These are phyloP conservation scores for Candida glaebosa DNA, from an alignment of 805 yeast genomes.

Conservation along the genomic window DNA sequence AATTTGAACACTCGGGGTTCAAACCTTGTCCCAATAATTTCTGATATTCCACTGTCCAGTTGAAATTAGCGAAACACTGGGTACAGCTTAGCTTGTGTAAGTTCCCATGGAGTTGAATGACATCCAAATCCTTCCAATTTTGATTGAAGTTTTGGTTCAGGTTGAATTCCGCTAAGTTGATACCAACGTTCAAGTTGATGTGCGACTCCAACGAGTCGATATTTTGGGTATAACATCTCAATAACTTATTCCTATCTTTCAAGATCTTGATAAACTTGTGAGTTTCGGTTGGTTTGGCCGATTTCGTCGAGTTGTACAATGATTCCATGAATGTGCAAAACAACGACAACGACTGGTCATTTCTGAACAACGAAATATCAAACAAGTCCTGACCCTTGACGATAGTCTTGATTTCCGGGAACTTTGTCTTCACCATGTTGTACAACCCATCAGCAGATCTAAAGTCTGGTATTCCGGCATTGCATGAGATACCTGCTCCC, in stretches of 20 bases:
- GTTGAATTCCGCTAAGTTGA: constrained; percentile 29
- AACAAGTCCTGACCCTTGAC: constrained; percentile 88
- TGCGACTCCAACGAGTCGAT: constrained; percentile 82
- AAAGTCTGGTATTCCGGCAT: constrained; percentile 96
- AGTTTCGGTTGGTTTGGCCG: constrained; percentile 79
- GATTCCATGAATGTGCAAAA: constrained; percentile 89
- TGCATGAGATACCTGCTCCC: constrained; percentile 96
- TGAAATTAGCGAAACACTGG: constrained; percentile 52
- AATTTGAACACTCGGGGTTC: constrained; percentile 73
- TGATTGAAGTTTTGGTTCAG: constrained; percentile 24
- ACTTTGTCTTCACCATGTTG: constrained; percentile 60
- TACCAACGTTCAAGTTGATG: constrained; percentile 61
- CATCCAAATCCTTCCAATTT: constrained; percentile 65
- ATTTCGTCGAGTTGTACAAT: constrained; percentile 57
- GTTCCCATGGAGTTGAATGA: constrained; percentile 90
- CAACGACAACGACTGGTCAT: constrained; percentile 58
- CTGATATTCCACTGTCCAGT: constrained; percentile 59
- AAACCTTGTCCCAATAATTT: constrained; percentile 53
- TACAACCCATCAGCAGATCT: constrained; percentile 82
- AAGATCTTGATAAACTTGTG: constrained; percentile 68
- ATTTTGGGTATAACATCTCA: constrained; percentile 91
- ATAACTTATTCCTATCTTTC: constrained; percentile 59
- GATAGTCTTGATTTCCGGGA: constrained; percentile 47
- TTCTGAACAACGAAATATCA: constrained; percentile 78
- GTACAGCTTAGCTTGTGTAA: constrained; percentile 75